Percentiles rank a stretch among this genome's conserved stretches.
Conservation (phyloP, 345 rosid genomes). For the Syzygium aromaticum region DNA sequence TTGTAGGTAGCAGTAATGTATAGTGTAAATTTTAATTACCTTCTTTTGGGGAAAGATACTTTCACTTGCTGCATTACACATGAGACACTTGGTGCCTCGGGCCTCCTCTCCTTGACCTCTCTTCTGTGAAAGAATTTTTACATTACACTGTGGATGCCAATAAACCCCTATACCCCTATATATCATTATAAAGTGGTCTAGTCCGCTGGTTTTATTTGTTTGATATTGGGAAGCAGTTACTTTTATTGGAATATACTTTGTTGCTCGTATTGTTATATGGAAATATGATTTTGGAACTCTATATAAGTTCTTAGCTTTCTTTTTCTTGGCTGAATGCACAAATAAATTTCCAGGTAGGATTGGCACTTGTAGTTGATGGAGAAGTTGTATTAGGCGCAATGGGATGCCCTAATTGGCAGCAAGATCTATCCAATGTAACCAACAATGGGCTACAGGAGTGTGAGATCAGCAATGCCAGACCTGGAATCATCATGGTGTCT, state of each 20-base stretch:
- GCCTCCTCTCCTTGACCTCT: not conserved
- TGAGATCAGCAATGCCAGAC: not conserved
- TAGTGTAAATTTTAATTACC: not conserved
- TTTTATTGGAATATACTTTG: not conserved
- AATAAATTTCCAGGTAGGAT: conserved; percentile 57
- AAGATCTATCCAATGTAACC: conserved; percentile 16
- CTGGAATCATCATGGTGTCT: conserved; percentile 63
- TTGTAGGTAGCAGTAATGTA: not conserved
- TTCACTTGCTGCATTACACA: not conserved
- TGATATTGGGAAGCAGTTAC: not conserved
- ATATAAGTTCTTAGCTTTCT: not conserved
- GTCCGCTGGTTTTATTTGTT: not conserved
- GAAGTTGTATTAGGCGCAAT: conserved; percentile 68
- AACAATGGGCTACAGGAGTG: not conserved
- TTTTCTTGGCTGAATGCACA: conserved; percentile 7
- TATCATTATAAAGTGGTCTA: not conserved
- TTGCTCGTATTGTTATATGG: not conserved
- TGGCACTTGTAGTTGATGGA: conserved; percentile 83
- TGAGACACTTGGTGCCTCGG: not conserved
- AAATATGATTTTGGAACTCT: not conserved
- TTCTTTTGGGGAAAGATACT: not conserved
- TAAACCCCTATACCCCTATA: not conserved
- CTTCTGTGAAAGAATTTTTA: not conserved
- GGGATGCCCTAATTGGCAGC: conserved; percentile 91
- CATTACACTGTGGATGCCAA: not conserved